Percentiles rank a stretch among this genome's conserved stretches.
phyloP scores from a whole-genome alignment of 345 rosid genomes.

The Brassica juncea region DNA sequence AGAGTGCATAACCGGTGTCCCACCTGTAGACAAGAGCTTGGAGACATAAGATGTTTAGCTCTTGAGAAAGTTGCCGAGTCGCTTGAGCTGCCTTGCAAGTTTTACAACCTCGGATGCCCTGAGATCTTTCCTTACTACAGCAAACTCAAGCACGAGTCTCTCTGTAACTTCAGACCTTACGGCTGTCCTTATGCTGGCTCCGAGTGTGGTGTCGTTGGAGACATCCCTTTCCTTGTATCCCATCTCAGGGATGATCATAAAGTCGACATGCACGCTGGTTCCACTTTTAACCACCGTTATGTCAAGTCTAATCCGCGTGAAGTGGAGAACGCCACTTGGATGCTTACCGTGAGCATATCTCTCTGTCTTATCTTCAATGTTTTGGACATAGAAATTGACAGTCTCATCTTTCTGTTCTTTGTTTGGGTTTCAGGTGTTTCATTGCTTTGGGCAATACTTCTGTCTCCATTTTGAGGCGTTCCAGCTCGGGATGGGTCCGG shows the following conservation, averaged over 20 bases:
- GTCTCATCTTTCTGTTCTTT: background rate
- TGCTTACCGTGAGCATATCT: slow-evolving; percentile 50
- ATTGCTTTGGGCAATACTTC: slow-evolving; percentile 94
- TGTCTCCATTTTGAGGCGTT: slow-evolving; percentile 98
- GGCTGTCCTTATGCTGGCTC: slow-evolving; percentile 82
- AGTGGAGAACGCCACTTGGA: slow-evolving; percentile 88
- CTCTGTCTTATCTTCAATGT: background rate
- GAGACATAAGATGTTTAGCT: slow-evolving; percentile 81
- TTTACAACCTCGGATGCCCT: slow-evolving; percentile 66
- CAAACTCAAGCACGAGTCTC: slow-evolving; percentile 70
- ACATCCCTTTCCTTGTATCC: slow-evolving; percentile 66
- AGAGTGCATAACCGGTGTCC: slow-evolving; percentile 80
- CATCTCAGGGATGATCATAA: slow-evolving; percentile 84
- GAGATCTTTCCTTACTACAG: slow-evolving; percentile 81
- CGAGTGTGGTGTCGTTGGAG: slow-evolving; percentile 64
- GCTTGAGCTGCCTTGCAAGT: slow-evolving; percentile 82
- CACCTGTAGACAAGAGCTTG: slow-evolving; percentile 78
- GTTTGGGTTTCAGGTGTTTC: slow-evolving; percentile 60
- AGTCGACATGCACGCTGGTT: slow-evolving; percentile 82
- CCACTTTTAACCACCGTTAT: slow-evolving; percentile 79
- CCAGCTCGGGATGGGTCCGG: slow-evolving; percentile 96
- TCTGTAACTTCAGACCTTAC: slow-evolving; percentile 77
- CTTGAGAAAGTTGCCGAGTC: slow-evolving; percentile 81
- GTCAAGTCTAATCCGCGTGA: slow-evolving; percentile 81
- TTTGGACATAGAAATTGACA: background rate